Conservation (phyloP, 139 green algal species). For the Asterochloris sp. region DNA sequence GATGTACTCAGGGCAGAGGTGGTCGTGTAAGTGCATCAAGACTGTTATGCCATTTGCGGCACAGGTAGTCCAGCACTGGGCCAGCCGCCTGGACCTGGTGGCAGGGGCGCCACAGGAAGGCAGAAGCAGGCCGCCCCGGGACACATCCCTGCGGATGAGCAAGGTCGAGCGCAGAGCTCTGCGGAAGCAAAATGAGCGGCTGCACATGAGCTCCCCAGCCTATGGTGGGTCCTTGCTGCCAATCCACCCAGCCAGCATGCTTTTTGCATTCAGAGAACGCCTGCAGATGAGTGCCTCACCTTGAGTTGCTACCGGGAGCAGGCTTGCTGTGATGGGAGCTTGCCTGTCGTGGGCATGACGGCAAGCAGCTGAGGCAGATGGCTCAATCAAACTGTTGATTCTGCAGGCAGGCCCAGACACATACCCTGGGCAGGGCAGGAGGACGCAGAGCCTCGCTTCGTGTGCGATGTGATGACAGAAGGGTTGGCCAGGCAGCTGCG, state of each 20-base stretch:
- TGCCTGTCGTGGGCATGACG: too few relatives aligned
- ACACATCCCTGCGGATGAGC: background rate
- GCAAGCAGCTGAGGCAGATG: too few relatives aligned
- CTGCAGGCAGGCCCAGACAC: too few relatives aligned
- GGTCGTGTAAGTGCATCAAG: too few relatives aligned
- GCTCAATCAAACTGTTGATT: too few relatives aligned
- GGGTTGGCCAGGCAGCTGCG: conserved; percentile 53
- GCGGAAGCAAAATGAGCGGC: conserved; percentile 3
- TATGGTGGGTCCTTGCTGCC: background rate
- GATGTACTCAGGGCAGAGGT: too few relatives aligned
- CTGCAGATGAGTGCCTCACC: too few relatives aligned
- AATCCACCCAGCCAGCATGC: too few relatives aligned
- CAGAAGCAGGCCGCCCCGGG: background rate
- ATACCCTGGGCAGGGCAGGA: background rate
- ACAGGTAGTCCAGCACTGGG: conserved; percentile 4
- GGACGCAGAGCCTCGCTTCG: conserved; percentile 28
- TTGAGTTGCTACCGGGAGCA: too few relatives aligned
- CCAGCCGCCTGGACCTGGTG: conserved; percentile 6
- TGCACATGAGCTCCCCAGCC: background rate
- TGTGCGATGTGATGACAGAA: conserved; percentile 46
- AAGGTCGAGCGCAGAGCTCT: background rate
- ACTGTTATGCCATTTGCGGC: too few relatives aligned
- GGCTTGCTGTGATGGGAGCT: too few relatives aligned
- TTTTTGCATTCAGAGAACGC: too few relatives aligned
- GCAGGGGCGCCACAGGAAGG: background rate